phyloP scores from a whole-genome alignment of 176 grass and related monocot genomes.

The Bolboschoenus planiculmis region DNA sequence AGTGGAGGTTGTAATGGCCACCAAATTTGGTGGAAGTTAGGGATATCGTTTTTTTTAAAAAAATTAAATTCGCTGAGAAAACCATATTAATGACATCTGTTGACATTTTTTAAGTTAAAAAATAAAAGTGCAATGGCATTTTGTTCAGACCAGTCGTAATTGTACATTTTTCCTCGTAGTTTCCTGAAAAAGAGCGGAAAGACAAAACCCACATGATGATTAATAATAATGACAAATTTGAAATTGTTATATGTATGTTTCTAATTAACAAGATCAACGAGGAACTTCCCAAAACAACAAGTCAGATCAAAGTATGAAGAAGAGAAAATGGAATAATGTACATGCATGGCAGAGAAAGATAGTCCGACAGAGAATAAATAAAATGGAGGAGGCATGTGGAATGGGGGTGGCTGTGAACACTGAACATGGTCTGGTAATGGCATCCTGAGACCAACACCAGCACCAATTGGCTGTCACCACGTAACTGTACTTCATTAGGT shows the following conservation, averaged over 20 bases:
- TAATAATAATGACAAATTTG: not conserved
- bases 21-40: slow-evolving; percentile 2
- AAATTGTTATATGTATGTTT: not conserved
- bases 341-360: not conserved
- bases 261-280: not conserved
- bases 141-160: not conserved
- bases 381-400: slow-evolving; percentile 10
- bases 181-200: not conserved
- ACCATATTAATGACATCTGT: not conserved
- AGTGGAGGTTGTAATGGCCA: not conserved
- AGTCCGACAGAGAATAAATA: not conserved
- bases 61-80: not conserved
- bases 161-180: not conserved
- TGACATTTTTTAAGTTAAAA: not conserved
- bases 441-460: not conserved
- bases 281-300: not conserved
- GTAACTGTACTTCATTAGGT: not conserved
- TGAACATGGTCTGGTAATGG: not conserved
- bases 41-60: not conserved
- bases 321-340: not conserved
- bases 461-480: slow-evolving; percentile 8
- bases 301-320: not conserved
- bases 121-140: not conserved
- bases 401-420: not conserved
- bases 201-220: not conserved